These are phyloP conservation scores for Eutypa lata DNA, from an alignment of 2,329 filamentous ascomycete genomes.

Conservation along the genomic window DNA sequence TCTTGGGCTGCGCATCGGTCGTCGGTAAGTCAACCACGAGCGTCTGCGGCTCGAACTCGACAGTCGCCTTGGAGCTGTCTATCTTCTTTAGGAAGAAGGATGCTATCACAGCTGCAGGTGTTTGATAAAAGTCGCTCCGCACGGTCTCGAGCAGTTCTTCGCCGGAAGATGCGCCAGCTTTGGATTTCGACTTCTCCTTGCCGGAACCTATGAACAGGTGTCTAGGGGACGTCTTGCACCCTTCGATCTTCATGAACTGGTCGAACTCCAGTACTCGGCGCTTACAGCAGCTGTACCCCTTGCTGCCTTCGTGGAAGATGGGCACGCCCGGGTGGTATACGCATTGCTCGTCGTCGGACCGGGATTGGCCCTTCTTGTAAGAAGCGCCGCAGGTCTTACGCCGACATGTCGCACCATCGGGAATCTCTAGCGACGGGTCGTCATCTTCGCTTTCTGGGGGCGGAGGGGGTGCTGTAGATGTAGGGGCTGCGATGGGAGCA, in stretches of 20 bases:
- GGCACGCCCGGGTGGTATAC: conserved; percentile 85
- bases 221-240: conserved; percentile 75
- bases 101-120: conserved; percentile 76
- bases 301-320: conserved; percentile 97
- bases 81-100: conserved; percentile 98
- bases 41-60: conserved; percentile 62
- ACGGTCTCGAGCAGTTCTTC: conserved; percentile 80
- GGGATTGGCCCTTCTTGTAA: conserved; percentile 58
- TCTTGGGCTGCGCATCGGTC: conserved; percentile 71
- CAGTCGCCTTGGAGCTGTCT: conserved; percentile 71
- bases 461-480: conserved; percentile 54
- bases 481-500: conserved; percentile 40
- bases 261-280: conserved; percentile 93
- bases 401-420: conserved; percentile 72
- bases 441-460: conserved; percentile 82
- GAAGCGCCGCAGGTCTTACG: conserved; percentile 68
- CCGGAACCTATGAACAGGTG: conserved; percentile 85
- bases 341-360: conserved; percentile 70
- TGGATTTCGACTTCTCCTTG: conserved; percentile 48
- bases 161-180: conserved; percentile 31
- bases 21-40: conserved; percentile 83
- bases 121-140: conserved; percentile 93
- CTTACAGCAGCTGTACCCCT: conserved; percentile 98
- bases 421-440: conserved; percentile 70
- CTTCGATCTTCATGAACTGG: conserved; percentile 93